phyloP scores from a whole-genome alignment of 2,329 filamentous ascomycete species.

The Aspergillus brunneoviolaceus region DNA sequence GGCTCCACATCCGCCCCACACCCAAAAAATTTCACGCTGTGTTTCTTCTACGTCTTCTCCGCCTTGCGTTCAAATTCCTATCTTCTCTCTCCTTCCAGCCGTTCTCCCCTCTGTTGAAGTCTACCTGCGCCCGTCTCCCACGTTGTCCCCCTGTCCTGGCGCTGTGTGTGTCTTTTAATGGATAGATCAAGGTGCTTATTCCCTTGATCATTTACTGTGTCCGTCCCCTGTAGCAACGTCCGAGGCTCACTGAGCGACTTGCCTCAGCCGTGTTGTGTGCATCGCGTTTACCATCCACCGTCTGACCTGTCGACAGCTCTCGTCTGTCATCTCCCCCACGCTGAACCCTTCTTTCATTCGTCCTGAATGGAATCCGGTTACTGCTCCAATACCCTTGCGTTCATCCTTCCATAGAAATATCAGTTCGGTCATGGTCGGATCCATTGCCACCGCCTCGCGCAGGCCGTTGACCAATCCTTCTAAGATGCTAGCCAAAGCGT shows the following conservation, averaged over 20 bases:
- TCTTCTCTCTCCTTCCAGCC: slow-evolving; percentile 8
- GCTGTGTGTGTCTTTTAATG: slow-evolving; percentile 14
- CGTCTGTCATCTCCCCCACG: neutral
- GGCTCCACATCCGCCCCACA: slow-evolving; percentile 21
- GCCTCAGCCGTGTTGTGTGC: slow-evolving; percentile 22
- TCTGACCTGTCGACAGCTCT: neutral
- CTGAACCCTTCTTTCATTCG: neutral
- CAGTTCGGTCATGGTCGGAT: slow-evolving; percentile 33
- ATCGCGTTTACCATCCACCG: slow-evolving; percentile 1
- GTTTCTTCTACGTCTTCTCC: slow-evolving; percentile 8
- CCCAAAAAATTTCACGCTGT: slow-evolving; percentile 20
- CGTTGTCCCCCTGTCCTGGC: neutral
- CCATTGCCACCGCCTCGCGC: slow-evolving; percentile 31
- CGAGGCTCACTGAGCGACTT: slow-evolving; percentile 13
- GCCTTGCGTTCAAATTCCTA: slow-evolving; percentile 5
- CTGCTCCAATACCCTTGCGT: slow-evolving; percentile 9
- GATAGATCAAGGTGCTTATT: slow-evolving; percentile 18
- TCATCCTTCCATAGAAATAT: slow-evolving; percentile 9
- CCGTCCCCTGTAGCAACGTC: slow-evolving; percentile 17
- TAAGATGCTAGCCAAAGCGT: slow-evolving; percentile 34
- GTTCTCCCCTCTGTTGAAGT: neutral
- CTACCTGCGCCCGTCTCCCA: neutral
- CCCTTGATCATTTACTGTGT: slow-evolving; percentile 5
- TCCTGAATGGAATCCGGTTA: slow-evolving; percentile 20
- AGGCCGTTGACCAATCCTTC: slow-evolving; percentile 26